Percentiles rank a stretch among this genome's conserved stretches.
These are phyloP conservation scores for Drechslerella coelobrocha DNA, from an alignment of 2,329 filamentous ascomycete genomes.

Conservation along the genomic window DNA sequence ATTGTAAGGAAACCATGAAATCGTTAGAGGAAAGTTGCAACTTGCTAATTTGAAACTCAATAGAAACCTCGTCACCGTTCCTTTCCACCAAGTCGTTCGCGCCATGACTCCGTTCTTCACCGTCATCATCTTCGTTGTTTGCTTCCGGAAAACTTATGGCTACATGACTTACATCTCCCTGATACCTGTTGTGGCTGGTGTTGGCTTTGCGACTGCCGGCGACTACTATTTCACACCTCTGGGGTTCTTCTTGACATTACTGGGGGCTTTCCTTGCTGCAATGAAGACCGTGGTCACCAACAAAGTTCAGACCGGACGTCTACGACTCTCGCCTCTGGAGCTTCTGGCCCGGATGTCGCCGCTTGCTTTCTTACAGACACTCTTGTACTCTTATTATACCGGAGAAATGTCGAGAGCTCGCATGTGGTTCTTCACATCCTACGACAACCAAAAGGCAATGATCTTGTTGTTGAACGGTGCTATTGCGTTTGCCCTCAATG, in stretches of 20 bases:
- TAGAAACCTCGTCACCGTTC: conserved; percentile 66
- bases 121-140: conserved; percentile 67
- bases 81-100: conserved; percentile 71
- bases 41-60: conserved; percentile 22
- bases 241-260: conserved; percentile 65
- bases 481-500: conserved; percentile 66
- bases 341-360: conserved; percentile 70
- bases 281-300: conserved; percentile 71
- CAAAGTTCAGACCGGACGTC: conserved; percentile 68
- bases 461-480: conserved; percentile 64
- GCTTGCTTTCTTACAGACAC: conserved; percentile 68
- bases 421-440: conserved; percentile 46
- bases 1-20: conserved; percentile 58
- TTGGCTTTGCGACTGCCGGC: conserved; percentile 67
- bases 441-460: conserved; percentile 52
- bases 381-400: conserved; percentile 71
- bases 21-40: background rate
- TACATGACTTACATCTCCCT: conserved; percentile 67
- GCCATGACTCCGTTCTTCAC: conserved; percentile 69
- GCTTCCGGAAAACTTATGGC: conserved; percentile 66
- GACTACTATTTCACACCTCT: conserved; percentile 69
- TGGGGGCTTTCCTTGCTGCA: conserved; percentile 65
- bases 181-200: conserved; percentile 68
- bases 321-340: conserved; percentile 67
- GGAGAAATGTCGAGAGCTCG: conserved; percentile 63